These are phyloP conservation scores for Ustilago crameri DNA, from an alignment of 1,284 basidiomycete genomes.

Conservation along the genomic window DNA sequence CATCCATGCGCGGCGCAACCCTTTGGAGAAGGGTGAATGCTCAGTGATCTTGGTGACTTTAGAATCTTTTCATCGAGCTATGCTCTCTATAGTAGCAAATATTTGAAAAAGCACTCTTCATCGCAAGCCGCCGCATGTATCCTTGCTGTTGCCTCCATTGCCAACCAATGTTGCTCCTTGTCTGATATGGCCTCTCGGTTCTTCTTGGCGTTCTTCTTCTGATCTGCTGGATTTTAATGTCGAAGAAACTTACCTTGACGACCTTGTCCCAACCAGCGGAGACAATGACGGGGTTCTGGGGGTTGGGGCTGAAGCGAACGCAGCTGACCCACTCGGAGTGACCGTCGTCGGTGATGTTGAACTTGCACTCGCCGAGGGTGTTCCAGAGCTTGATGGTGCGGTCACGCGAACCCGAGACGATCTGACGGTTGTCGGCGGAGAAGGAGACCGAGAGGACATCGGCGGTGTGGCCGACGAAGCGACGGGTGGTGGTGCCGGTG, in stretches of 20 bases:
- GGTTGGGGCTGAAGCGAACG: constrained; percentile 99
- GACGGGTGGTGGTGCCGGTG: constrained; percentile 69
- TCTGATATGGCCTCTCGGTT: background rate
- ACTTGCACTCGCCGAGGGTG: constrained; percentile 99
- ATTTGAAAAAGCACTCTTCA: constrained; percentile 70
- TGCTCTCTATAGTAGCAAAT: constrained; percentile 86
- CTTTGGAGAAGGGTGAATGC: constrained; percentile 52
- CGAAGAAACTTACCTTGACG: constrained; percentile 83
- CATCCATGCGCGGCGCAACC: constrained; percentile 10
- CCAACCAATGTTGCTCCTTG: background rate
- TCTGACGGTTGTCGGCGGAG: constrained; percentile 75
- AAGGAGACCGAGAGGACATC: constrained; percentile 83
- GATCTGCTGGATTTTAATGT: background rate
- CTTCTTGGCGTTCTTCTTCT: constrained; percentile 7
- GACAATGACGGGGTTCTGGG: constrained; percentile 97
- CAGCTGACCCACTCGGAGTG: constrained; percentile 86
- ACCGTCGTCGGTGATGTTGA: constrained; percentile 98
- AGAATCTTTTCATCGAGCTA: constrained; percentile 76
- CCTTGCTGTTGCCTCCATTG: background rate
- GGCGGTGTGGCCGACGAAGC: constrained; percentile 97
- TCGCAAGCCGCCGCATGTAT: constrained; percentile 62
- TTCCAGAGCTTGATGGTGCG: constrained; percentile 99
- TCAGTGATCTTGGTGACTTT: constrained; percentile 83
- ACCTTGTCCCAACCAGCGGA: constrained; percentile 99
- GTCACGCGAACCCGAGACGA: constrained; percentile 98